Evolutionary conservation across 202 grass and related monocot species (phyloP).

Genomic region (Zoysia matrella): DNA sequence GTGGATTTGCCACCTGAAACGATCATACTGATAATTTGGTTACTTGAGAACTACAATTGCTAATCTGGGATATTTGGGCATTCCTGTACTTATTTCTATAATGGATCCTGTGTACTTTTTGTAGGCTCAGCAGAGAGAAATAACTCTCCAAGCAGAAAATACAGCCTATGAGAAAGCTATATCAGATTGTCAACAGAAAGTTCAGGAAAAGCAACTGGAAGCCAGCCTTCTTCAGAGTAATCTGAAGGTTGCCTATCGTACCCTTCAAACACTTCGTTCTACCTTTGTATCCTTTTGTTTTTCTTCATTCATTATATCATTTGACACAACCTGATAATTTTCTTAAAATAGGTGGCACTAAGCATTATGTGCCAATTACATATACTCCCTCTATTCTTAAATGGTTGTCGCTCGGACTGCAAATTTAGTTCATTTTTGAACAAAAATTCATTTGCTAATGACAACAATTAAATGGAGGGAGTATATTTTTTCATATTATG

Average conservation of each 20-base stretch:
- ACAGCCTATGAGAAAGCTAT: too few species aligned
- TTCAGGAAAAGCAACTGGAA: too few species aligned
- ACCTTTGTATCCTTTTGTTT: too few species aligned
- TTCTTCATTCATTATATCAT: background rate
- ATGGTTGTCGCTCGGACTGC: too few species aligned
- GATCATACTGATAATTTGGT: background rate
- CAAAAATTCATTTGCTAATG: too few species aligned
- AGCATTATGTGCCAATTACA: background rate
- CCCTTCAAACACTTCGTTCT: too few species aligned
- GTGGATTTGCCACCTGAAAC: background rate
- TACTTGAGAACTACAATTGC: slow-evolving; percentile 1
- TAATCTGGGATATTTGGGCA: background rate
- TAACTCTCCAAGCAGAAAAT: slow-evolving; percentile 29
- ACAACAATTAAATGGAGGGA: too few species aligned
- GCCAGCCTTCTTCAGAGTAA: too few species aligned
- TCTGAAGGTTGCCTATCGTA: too few species aligned
- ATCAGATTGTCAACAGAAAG: too few species aligned
- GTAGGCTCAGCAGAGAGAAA: slow-evolving; percentile 76
- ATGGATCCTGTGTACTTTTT: slow-evolving; percentile 22
- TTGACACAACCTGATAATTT: background rate
- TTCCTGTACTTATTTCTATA: slow-evolving; percentile 13
- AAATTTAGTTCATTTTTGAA: too few species aligned
- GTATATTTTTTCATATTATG: background rate
- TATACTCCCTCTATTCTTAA: background rate
- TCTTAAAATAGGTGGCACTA: background rate